Evolutionary conservation across 148 eudicot genomes (phyloP), one percentile per base, ranked within the genome.

Genomic region (Rhododendron simsii): DNA sequence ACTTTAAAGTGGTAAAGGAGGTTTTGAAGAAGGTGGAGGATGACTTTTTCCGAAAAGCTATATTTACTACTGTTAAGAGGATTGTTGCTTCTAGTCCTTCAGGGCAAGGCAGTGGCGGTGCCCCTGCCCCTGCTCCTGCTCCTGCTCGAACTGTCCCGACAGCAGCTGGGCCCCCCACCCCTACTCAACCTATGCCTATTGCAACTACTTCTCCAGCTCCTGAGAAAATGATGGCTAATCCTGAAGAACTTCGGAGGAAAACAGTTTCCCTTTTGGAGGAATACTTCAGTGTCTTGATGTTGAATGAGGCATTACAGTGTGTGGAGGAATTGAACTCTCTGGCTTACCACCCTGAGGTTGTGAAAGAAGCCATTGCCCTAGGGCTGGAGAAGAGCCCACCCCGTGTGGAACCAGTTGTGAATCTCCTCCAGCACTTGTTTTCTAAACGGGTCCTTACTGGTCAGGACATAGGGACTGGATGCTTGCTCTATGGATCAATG

Each of bases 301-400:
- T 95, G 84, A 98, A 94, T 18, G 99, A 97, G 90, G 99, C 98
- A 2, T 89, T 92, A 69, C 94, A 90, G 80, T 95, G 99, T 35
- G 84, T 97, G 23, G 90, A 87, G 86, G 99, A 97, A 84, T 89
- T 97, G 59, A 93, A 93, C 13, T 89, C 94, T 35, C 98, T 98
- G 9, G 88, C 91, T 45, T 94, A 89, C 84, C 91, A 97, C 87
- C 84, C 87, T 0, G 96, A 97, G 82, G 39, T 97, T 5, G 98
- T 97, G 39, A 93, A 91, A 86, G 95, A 94, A 88, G 94, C 98
- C 1, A 92, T 97, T 77, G 87, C 89, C 50, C 89, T 94, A 23
- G 98, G 92, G 1, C 63, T 97, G 73, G 98, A 97, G 77, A 94
- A 95, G 84, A 94, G 91, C 84, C 95, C 92, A 3, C 99, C 99